phyloP scores from a whole-genome alignment of 805 yeast genomes.

The Saccharomycopsis schoenii region DNA sequence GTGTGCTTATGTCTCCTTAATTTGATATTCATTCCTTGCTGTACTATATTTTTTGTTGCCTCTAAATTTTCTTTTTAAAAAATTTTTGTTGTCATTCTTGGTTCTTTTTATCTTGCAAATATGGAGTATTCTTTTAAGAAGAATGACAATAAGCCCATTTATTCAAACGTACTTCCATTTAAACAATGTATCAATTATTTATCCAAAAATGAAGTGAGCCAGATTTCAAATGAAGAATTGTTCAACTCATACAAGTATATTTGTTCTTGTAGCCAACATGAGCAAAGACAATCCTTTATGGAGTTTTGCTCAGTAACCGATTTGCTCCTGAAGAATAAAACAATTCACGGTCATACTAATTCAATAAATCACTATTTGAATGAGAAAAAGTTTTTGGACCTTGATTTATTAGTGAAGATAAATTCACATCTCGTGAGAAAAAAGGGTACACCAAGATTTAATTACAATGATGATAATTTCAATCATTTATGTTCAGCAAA shows the following conservation, averaged over 20 bases:
- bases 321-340: neutral
- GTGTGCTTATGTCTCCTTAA: no score
- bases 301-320: neutral
- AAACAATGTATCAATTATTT: neutral
- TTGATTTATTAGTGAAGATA: neutral
- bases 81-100: neutral
- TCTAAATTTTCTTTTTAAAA: neutral
- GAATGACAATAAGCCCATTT: neutral
- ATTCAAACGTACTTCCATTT: neutral
- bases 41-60: neutral
- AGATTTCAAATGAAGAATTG: neutral
- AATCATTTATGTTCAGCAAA: constrained; percentile 1
- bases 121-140: neutral
- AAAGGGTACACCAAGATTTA: neutral
- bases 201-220: neutral
- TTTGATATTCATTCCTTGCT: neutral
- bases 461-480: constrained; percentile 13
- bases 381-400: neutral
- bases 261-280: neutral
- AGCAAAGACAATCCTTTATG: neutral
- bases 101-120: neutral
- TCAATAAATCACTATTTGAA: neutral
- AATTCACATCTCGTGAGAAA: neutral
- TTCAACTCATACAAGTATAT: constrained; percentile 3
- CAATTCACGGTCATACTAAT: neutral